phyloP scores from a whole-genome alignment of 2,329 filamentous ascomycete species.

The Fusarium begoniae region DNA sequence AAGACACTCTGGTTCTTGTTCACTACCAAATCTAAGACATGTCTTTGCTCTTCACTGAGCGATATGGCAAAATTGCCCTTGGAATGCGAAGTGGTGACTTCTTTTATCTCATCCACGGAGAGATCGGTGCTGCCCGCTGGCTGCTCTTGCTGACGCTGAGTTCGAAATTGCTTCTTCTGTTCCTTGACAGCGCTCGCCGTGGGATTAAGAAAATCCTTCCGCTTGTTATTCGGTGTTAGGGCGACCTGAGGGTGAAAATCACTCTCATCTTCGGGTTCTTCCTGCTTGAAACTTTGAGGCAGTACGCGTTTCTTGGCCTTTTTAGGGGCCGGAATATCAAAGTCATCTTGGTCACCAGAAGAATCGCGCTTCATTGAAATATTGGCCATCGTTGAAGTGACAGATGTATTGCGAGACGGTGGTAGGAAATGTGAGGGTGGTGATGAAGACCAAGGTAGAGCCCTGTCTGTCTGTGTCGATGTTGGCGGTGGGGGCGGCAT shows the following conservation, averaged over 20 bases:
- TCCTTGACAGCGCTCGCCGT: constrained; percentile 59
- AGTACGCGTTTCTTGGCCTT: constrained; percentile 71
- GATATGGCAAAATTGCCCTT: constrained; percentile 63
- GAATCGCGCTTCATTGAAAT: constrained; percentile 55
- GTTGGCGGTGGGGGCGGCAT: constrained; percentile 43
- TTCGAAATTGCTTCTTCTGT: constrained; percentile 78
- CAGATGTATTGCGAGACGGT: constrained; percentile 41
- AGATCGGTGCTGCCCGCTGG: constrained; percentile 49
- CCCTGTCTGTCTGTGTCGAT: constrained; percentile 40
- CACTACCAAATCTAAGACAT: constrained; percentile 84
- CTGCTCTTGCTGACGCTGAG: constrained; percentile 55
- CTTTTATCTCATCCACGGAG: constrained; percentile 50
- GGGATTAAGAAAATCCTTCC: constrained; percentile 40
- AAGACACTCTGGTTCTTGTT: constrained; percentile 88
- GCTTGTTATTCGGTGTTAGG: constrained; percentile 41
- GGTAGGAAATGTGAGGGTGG: constrained; percentile 59
- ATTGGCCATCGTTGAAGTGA: constrained; percentile 30
- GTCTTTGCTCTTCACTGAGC: constrained; percentile 85
- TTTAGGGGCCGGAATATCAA: constrained; percentile 40
- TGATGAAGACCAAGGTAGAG: constrained; percentile 79
- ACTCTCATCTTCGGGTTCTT: constrained; percentile 49
- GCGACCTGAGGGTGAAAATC: constrained; percentile 10
- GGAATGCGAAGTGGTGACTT: constrained; percentile 46
- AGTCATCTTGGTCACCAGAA: constrained; percentile 43
- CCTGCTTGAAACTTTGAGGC: constrained; percentile 57